phyloP scores from a whole-genome alignment of 2,329 filamentous ascomycete genomes.

The Claviceps cyperi region DNA sequence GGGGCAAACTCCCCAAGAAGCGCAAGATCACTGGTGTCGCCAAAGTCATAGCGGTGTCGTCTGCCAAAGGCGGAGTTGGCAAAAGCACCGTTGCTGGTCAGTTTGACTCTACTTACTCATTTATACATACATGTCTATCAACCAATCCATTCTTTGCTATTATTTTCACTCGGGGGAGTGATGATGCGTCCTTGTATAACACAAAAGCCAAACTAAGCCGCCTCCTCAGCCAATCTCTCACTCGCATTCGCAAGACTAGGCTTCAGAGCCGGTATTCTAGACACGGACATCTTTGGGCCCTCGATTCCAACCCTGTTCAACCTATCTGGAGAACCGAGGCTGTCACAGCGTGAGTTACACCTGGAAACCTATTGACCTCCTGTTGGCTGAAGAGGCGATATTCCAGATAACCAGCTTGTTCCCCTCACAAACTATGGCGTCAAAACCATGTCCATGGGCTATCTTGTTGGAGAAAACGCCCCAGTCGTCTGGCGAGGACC shows the following conservation, averaged over 20 bases:
- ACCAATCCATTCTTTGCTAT: too few species aligned
- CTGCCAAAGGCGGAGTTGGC: conserved; percentile 93
- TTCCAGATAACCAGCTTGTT: conserved; percentile 59
- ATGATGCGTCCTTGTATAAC: not conserved
- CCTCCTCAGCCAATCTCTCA: conserved; percentile 56
- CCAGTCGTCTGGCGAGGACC: conserved; percentile 90
- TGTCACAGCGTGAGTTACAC: conserved; percentile 49
- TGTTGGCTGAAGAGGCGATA: not conserved
- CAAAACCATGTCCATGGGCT: conserved; percentile 98
- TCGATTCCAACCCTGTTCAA: conserved; percentile 85
- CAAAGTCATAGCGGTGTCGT: conserved; percentile 93
- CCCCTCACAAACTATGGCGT: conserved; percentile 90
- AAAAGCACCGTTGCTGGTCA: conserved; percentile 84
- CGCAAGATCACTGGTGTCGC: conserved; percentile 70
- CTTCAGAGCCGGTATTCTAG: conserved; percentile 72
- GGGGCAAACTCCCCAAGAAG: conserved; percentile 64
- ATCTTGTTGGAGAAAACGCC: conserved; percentile 63
- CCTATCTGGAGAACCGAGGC: conserved; percentile 61
- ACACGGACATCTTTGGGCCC: conserved; percentile 93
- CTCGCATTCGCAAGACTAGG: conserved; percentile 74
- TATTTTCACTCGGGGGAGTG: too few species aligned
- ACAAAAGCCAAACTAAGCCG: not conserved
- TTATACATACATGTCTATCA: too few species aligned
- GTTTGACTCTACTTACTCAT: conserved; percentile 8
- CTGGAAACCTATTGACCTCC: not conserved